Conservation (phyloP, 768 basidiomycete genomes). For the Hygrophoropsis aurantiaca region DNA sequence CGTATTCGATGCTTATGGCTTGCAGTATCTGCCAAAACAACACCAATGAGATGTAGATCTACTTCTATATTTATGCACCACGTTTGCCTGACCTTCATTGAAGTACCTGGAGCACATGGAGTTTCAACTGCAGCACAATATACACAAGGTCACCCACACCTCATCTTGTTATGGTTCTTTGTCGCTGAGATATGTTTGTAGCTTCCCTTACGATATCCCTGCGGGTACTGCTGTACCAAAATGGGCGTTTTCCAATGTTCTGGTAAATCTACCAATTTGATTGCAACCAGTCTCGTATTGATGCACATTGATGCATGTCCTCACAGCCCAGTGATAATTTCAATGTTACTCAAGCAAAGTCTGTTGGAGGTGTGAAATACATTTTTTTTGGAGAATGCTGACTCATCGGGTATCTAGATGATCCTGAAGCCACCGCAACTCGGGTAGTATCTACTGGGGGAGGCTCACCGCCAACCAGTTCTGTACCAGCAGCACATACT, state of each 20-base stretch:
- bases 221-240: constrained; percentile 49
- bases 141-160: constrained; percentile 18
- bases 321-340: constrained; percentile 37
- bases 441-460: constrained; percentile 26
- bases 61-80: not conserved
- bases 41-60: constrained; percentile 34
- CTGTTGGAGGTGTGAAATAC: constrained; percentile 26
- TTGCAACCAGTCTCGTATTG: constrained; percentile 1
- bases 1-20: constrained; percentile 55
- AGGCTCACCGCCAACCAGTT: constrained; percentile 8
- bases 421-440: constrained; percentile 44
- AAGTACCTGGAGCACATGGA: constrained; percentile 53
- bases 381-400: no score
- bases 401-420: no score
- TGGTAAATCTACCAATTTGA: constrained; percentile 29
- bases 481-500: constrained; percentile 12
- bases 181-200: constrained; percentile 12
- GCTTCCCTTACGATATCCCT: constrained; percentile 52
- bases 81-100: constrained; percentile 1
- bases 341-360: constrained; percentile 38
- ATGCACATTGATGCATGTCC: not conserved
- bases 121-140: constrained; percentile 43
- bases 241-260: constrained; percentile 63
- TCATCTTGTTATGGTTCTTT: no score
- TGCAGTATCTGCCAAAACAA: constrained; percentile 57